phyloP scores from a whole-genome alignment of 768 basidiomycete species.

The Saitozyma sp. region DNA sequence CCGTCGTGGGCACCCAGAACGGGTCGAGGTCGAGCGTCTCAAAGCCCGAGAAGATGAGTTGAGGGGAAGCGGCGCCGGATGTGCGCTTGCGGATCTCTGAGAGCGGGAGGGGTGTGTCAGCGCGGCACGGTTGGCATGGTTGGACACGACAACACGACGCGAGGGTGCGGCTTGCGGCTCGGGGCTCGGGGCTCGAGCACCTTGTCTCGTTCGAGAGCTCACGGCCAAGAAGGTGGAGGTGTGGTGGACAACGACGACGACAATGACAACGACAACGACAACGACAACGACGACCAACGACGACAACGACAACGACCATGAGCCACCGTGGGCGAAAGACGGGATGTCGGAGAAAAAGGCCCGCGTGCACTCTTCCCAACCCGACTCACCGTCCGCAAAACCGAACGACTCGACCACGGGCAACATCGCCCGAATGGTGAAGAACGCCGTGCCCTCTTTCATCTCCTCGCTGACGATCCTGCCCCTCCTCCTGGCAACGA shows the following conservation, averaged over 20 bases:
- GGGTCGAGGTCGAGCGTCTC: slow-evolving; percentile 92
- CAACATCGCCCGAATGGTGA: slow-evolving; percentile 83
- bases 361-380: neutral
- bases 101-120: neutral
- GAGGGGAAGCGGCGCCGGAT: slow-evolving; percentile 95
- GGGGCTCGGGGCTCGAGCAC: no score
- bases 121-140: no score
- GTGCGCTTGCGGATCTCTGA: slow-evolving; percentile 93
- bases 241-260: neutral
- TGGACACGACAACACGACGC: no score
- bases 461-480: slow-evolving; percentile 95
- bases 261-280: neutral
- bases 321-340: no score
- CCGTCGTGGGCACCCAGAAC: slow-evolving; percentile 96
- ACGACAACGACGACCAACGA: neutral
- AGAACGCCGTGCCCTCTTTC: slow-evolving; percentile 96
- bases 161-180: no score
- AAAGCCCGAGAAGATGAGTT: slow-evolving; percentile 96
- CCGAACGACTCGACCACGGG: slow-evolving; percentile 98
- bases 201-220: no score
- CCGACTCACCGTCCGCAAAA: slow-evolving; percentile 80
- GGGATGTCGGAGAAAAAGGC: neutral
- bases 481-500: slow-evolving; percentile 86
- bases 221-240: no score
- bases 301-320: neutral